A percentile compares a stretch with the other conserved stretches of the same genome.
Conservation (phyloP, 2,329 filamentous ascomycete genomes). For the Decorospora gaudefroyi region DNA sequence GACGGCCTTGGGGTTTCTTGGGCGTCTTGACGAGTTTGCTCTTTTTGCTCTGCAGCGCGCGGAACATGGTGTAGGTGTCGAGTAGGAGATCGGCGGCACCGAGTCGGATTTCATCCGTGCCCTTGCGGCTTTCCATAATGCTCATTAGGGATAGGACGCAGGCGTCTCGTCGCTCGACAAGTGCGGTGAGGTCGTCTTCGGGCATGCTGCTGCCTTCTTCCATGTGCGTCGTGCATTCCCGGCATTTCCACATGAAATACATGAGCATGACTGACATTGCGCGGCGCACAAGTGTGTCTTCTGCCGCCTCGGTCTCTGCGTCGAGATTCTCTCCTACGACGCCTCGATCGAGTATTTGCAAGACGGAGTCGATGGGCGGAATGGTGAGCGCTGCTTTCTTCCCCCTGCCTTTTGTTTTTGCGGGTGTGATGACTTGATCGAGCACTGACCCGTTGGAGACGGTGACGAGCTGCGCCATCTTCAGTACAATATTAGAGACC, state of each 20-base stretch:
- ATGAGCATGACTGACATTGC: conserved; percentile 78
- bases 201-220: conserved; percentile 54
- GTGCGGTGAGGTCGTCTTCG: conserved; percentile 62
- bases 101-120: conserved; percentile 77
- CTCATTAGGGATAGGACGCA: conserved; percentile 56
- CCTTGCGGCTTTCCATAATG: conserved; percentile 58
- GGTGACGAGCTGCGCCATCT: conserved; percentile 78
- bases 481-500: conserved; percentile 73
- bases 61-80: conserved; percentile 80
- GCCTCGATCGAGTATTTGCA: conserved; percentile 74
- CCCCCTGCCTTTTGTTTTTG: conserved; percentile 42
- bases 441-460: conserved; percentile 77
- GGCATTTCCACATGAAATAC: conserved; percentile 95
- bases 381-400: conserved; percentile 35
- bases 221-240: conserved; percentile 51
- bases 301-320: conserved; percentile 72
- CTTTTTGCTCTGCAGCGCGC: conserved; percentile 64
- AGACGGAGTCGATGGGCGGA: conserved; percentile 69
- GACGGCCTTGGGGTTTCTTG: conserved; percentile 35
- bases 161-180: conserved; percentile 56
- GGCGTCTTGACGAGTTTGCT: conserved; percentile 35
- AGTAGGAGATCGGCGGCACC: conserved; percentile 76
- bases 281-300: conserved; percentile 76
- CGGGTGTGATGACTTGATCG: conserved; percentile 61
- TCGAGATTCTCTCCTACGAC: conserved; percentile 67